phyloP scores from a whole-genome alignment of 1,284 basidiomycete species.

The Entoloma clypeatum region DNA sequence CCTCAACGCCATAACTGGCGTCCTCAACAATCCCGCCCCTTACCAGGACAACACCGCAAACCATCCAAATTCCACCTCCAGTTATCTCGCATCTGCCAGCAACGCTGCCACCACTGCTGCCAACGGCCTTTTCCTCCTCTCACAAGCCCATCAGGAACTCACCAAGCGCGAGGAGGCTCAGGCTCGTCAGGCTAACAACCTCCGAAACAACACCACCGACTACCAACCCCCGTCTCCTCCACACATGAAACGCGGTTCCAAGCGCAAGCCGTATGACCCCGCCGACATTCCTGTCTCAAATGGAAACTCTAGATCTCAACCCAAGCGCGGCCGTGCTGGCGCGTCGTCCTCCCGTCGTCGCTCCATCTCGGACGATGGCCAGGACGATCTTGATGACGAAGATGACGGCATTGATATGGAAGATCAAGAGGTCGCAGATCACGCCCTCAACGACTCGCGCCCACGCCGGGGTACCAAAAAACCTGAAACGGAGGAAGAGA shows the following conservation, averaged over 20 bases:
- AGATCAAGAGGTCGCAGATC: slow-evolving; percentile 36
- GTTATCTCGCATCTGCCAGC: slow-evolving; percentile 44
- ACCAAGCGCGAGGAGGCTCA: slow-evolving; percentile 88
- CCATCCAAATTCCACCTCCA: slow-evolving; percentile 23
- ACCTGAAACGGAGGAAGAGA: slow-evolving; percentile 94
- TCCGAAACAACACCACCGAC: slow-evolving; percentile 23
- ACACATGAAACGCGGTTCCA: slow-evolving; percentile 53
- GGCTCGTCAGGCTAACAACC: slow-evolving; percentile 40
- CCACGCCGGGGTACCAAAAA: slow-evolving; percentile 47
- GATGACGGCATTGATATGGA: slow-evolving; percentile 36
- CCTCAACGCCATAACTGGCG: slow-evolving; percentile 76
- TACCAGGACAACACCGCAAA: slow-evolving; percentile 24
- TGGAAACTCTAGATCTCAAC: slow-evolving; percentile 20
- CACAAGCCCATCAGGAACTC: slow-evolving; percentile 92
- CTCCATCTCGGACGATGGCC: slow-evolving; percentile 28
- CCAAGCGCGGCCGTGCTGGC: slow-evolving; percentile 51
- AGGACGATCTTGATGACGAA: slow-evolving; percentile 41
- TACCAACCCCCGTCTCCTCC: slow-evolving; percentile 21
- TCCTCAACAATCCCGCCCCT: slow-evolving; percentile 42
- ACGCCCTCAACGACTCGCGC: slow-evolving; percentile 29
- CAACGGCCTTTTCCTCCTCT: slow-evolving; percentile 90
- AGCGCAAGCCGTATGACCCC: slow-evolving; percentile 60
- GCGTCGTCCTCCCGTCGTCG: slow-evolving; percentile 31
- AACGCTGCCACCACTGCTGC: slow-evolving; percentile 62
- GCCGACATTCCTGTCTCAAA: slow-evolving; percentile 31